Base-by-base conservation (phyloP, 305 asterid genomes). In the Coffea humblotiana region DNA sequence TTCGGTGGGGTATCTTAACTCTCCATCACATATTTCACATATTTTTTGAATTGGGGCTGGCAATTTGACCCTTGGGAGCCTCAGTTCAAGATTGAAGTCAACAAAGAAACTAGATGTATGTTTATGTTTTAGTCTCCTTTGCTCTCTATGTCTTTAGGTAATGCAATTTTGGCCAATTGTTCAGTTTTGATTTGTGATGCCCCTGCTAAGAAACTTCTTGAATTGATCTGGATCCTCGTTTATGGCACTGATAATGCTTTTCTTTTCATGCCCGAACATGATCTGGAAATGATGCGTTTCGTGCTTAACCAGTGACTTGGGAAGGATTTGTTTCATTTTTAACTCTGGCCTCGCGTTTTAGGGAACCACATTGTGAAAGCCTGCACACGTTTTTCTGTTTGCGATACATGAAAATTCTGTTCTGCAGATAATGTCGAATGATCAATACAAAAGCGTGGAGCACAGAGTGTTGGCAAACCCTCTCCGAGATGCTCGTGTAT, bases 341-440 rank as follows among this genome's bases (percentile, higher is more conserved):
- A 51, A 45, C n/a, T 23, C 10, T 16, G 0, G 14, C 6, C 7
- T 3, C 29, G 1, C 0, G 47, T 48, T 72, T 9, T n/a, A 1
- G 40, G 52, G 11, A 37, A 8, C 45, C 12, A 25, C 27, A 37
- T 40, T 51, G 3, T 51, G 15, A 32, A 4, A 32, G 19, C 19
- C 70, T 19, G 10, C 3, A 60, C 4, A 23, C 16, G 2, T 21
- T 8, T 56, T 66, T n/a, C 45, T 52, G 21, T 72, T 23, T 45
- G 51, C 0, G 35, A 51, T 45, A 58, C 35, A 18, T 52, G 48
- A 67, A 60, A 15, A 47, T 67, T 40, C 72, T 47, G 16, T 78
- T 63, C 63, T 83, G 78, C 81, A 88, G 91, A 86, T 88, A 35
- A 78, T 88, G 81, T 84, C 91, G 2, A 88, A 88, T 78, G 91